Evolutionary conservation across 1,284 basidiomycete genomes (phyloP).

Genomic region (Rhodotorula sp.): DNA sequence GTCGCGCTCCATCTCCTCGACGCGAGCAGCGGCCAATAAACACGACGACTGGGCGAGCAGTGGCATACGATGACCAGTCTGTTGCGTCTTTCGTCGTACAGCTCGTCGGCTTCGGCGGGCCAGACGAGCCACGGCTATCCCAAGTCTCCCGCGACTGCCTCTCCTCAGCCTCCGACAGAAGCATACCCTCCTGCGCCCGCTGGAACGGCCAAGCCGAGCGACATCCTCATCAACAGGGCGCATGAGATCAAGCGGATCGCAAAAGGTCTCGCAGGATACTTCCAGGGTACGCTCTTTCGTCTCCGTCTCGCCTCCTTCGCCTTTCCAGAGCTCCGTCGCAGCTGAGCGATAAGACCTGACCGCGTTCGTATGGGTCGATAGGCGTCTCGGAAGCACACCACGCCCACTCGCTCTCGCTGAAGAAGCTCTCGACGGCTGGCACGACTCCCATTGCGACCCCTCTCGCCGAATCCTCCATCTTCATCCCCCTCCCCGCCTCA

Average conservation of each 20-base stretch:
- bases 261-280: slow-evolving; percentile 24
- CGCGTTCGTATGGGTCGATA: background rate
- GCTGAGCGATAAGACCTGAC: too few species aligned
- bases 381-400: slow-evolving; percentile 27
- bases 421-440: slow-evolving; percentile 9
- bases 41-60: too few species aligned
- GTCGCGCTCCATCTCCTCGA: background rate
- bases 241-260: slow-evolving; percentile 36
- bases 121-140: slow-evolving; percentile 10
- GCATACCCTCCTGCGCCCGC: slow-evolving; percentile 14
- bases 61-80: background rate
- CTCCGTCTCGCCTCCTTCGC: background rate
- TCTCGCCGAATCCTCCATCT: slow-evolving; percentile 28
- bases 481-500: slow-evolving; percentile 25
- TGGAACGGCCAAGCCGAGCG: slow-evolving; percentile 12
- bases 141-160: background rate
- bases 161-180: background rate
- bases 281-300: slow-evolving; percentile 10
- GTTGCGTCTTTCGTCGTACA: slow-evolving; percentile 14
- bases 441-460: slow-evolving; percentile 24
- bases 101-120: slow-evolving; percentile 1
- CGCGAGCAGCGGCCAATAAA: too few species aligned
- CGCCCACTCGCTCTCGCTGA: slow-evolving; percentile 18
- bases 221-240: slow-evolving; percentile 22
- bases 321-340: background rate